A percentile compares a stretch with the other conserved stretches of the same genome.
These are phyloP conservation scores for Calonectria hongkongensis DNA, from an alignment of 2,329 filamentous ascomycete species.

Conservation along the genomic window DNA sequence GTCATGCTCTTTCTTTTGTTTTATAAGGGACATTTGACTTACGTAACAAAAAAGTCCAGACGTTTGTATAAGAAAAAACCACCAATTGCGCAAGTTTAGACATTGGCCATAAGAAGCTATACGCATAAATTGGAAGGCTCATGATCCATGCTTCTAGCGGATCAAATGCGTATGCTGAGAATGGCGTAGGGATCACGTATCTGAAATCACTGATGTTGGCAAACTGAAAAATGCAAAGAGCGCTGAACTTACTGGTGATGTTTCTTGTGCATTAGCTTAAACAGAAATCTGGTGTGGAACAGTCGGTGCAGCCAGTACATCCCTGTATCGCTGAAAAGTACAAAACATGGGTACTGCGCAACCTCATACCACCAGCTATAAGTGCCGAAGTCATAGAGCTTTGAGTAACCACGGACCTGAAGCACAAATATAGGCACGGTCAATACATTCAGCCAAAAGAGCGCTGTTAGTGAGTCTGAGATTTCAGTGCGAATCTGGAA, in stretches of 20 bases:
- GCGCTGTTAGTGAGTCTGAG: not conserved
- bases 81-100: not conserved
- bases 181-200: not conserved
- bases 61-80: not conserved
- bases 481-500: not conserved
- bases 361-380: slow-evolving; percentile 2
- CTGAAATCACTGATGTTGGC: not conserved
- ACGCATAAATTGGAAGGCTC: not conserved
- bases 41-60: not conserved
- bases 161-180: not conserved
- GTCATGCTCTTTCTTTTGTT: too few relatives aligned
- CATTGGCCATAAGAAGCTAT: not conserved
- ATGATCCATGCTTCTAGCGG: not conserved
- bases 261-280: not conserved
- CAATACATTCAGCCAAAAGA: not conserved
- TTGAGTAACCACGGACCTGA: not conserved
- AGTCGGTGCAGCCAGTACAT: slow-evolving; percentile 3
- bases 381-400: not conserved
- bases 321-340: not conserved
- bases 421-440: slow-evolving; percentile 5
- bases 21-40: not conserved
- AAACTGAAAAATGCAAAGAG: not conserved
- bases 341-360: not conserved
- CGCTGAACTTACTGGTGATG: not conserved
- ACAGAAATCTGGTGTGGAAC: not conserved